Conservation (phyloP, 2,329 filamentous ascomycete species). For the Scopulariopsis brevicaulis region DNA sequence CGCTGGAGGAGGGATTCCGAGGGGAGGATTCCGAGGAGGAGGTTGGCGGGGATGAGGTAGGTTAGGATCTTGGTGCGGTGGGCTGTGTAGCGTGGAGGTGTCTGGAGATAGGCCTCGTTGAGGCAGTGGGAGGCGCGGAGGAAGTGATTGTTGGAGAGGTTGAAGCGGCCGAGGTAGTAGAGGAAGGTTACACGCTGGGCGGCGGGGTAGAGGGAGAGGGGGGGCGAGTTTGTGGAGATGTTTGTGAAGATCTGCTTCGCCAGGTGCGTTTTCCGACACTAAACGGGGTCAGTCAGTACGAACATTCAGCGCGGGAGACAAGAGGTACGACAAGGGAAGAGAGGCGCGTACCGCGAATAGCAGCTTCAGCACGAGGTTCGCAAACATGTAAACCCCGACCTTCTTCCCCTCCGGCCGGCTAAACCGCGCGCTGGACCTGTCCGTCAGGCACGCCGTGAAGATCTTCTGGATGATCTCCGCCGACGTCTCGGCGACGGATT, state of each 20-base stretch:
- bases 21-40: constrained; percentile 78
- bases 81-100: constrained; percentile 44
- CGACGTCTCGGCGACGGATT: constrained; percentile 72
- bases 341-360: constrained; percentile 63
- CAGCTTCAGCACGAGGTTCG: constrained; percentile 80
- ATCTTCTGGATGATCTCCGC: constrained; percentile 84
- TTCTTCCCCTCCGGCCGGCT: constrained; percentile 74
- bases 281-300: neutral
- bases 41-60: constrained; percentile 71
- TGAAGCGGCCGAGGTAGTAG: constrained; percentile 86
- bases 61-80: constrained; percentile 74
- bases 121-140: constrained; percentile 64
- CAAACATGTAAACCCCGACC: constrained; percentile 80
- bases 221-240: constrained; percentile 73
- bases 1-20: constrained; percentile 52
- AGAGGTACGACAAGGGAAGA: constrained; percentile 2
- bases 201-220: constrained; percentile 70
- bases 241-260: constrained; percentile 85
- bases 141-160: constrained; percentile 78
- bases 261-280: constrained; percentile 72
- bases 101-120: constrained; percentile 69
- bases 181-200: constrained; percentile 84
- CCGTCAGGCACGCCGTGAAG: constrained; percentile 81
- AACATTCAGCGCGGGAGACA: no score
- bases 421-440: constrained; percentile 56